phyloP scores from a whole-genome alignment of 192 early-diverging fungal genomes.

The Haplosporangium gracile region DNA sequence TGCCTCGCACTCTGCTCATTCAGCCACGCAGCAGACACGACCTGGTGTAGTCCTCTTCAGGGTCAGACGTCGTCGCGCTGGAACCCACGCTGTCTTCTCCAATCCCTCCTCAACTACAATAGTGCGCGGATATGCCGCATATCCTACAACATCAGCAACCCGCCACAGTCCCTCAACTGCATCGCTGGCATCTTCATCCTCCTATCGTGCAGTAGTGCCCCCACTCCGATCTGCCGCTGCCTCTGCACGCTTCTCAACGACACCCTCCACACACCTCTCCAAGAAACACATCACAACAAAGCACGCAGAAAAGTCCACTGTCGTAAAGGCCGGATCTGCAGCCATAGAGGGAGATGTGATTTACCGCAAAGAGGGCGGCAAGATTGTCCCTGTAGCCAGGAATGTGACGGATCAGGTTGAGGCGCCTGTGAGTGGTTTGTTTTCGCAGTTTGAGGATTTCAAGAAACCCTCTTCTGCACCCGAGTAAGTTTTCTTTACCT shows the following conservation, averaged over 20 bases:
- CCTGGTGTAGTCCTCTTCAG: neutral
- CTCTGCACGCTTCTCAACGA: neutral
- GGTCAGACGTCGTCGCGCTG: constrained; percentile 29
- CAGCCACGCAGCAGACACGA: neutral
- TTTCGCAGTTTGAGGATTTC: constrained; percentile 35
- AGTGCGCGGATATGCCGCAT: neutral
- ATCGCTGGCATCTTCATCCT: neutral
- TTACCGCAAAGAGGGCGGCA: constrained; percentile 37
- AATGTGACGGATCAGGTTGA: constrained; percentile 5
- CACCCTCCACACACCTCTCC: neutral
- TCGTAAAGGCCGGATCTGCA: neutral
- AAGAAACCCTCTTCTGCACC: constrained; percentile 20
- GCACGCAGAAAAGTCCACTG: neutral
- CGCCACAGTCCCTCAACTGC: neutral
- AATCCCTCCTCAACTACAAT: neutral
- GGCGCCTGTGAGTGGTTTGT: constrained; percentile 32
- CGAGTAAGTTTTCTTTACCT: constrained; percentile 10
- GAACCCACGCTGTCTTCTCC: constrained; percentile 17
- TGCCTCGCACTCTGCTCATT: neutral
- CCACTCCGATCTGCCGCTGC: neutral
- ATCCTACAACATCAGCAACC: neutral
- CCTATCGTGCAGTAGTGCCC: neutral
- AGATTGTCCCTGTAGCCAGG: constrained; percentile 36
- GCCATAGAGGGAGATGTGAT: constrained; percentile 36
- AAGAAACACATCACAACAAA: neutral